Percentiles rank a stretch among this genome's conserved stretches.
phyloP scores from a whole-genome alignment of 2,329 filamentous ascomycete genomes.

The Phoma sp. region DNA sequence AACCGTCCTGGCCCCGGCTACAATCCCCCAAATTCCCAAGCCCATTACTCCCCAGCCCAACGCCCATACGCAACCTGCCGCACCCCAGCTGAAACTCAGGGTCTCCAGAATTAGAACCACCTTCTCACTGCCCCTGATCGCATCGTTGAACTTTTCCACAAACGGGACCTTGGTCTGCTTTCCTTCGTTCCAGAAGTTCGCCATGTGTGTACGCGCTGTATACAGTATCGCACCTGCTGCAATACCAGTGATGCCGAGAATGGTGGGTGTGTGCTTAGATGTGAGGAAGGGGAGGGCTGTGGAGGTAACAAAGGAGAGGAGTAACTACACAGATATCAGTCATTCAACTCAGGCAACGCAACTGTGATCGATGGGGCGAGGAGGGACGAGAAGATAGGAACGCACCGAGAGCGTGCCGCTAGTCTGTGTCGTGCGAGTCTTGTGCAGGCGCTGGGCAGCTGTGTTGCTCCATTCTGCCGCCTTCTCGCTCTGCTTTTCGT shows the following conservation, averaged over 20 bases:
- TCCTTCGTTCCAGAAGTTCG: constrained; percentile 42
- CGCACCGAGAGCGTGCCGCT: constrained; percentile 42
- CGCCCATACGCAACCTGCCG: constrained; percentile 25
- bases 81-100: constrained; percentile 29
- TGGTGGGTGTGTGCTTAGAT: constrained; percentile 3
- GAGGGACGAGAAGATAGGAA: not conserved
- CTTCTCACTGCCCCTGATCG: constrained; percentile 41
- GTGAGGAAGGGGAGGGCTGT: constrained; percentile 24
- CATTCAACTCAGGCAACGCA: not conserved
- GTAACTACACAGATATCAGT: constrained; percentile 17
- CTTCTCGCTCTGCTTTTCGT: constrained; percentile 44
- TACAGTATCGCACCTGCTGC: constrained; percentile 23
- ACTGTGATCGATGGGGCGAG: not conserved
- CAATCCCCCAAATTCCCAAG: constrained; percentile 6
- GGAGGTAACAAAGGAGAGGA: constrained; percentile 33
- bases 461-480: constrained; percentile 47
- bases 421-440: constrained; percentile 46
- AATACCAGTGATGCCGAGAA: constrained; percentile 15
- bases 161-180: constrained; percentile 44
- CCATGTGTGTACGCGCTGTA: constrained; percentile 35
- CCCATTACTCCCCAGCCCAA: constrained; percentile 17
- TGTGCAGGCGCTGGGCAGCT: constrained; percentile 40
- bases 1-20: constrained; percentile 3
- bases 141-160: constrained; percentile 47
- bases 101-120: constrained; percentile 33